phyloP scores from a whole-genome alignment of 192 early-diverging fungal genomes.

The Rhizoclosmatium sp. region DNA sequence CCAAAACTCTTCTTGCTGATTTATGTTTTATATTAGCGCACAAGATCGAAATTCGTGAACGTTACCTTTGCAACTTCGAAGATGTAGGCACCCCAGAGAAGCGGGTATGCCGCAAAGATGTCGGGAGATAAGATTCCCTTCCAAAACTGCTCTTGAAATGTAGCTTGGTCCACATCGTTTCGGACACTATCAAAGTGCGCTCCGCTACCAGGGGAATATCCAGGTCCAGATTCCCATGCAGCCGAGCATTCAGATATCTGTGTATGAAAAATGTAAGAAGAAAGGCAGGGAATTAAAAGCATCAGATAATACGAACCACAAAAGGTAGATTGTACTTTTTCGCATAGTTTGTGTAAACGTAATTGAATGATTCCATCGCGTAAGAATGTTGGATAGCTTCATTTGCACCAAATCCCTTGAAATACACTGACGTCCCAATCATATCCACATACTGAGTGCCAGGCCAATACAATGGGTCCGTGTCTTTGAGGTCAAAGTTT shows the following conservation, averaged over 20 bases:
- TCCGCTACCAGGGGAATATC: slow-evolving; percentile 8
- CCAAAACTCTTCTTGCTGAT: slow-evolving; percentile 28
- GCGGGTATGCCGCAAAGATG: slow-evolving; percentile 17
- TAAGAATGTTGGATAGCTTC: not conserved
- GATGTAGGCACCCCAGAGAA: slow-evolving; percentile 19
- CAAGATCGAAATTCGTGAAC: not conserved
- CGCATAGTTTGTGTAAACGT: slow-evolving; percentile 8
- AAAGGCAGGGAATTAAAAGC: no score
- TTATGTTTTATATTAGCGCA: not conserved
- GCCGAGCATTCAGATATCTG: slow-evolving; percentile 34
- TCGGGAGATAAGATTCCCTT: not conserved
- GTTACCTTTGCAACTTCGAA: slow-evolving; percentile 29
- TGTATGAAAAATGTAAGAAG: not conserved
- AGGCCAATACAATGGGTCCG: slow-evolving; percentile 12
- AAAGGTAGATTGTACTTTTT: slow-evolving; percentile 21
- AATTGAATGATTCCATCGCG: not conserved
- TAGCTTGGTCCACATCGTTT: not conserved
- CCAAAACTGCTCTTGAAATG: slow-evolving; percentile 20
- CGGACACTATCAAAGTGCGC: not conserved
- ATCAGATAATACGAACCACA: not conserved
- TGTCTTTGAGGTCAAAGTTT: slow-evolving; percentile 16
- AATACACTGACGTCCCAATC: slow-evolving; percentile 28
- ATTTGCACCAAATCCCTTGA: slow-evolving; percentile 29
- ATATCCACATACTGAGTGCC: slow-evolving; percentile 18
- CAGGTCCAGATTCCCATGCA: slow-evolving; percentile 35